A percentile compares a stretch with the other conserved stretches of the same genome.
Evolutionary conservation across 768 basidiomycete species (phyloP).

Genomic region (Rubroboletus pulcherrimus): DNA sequence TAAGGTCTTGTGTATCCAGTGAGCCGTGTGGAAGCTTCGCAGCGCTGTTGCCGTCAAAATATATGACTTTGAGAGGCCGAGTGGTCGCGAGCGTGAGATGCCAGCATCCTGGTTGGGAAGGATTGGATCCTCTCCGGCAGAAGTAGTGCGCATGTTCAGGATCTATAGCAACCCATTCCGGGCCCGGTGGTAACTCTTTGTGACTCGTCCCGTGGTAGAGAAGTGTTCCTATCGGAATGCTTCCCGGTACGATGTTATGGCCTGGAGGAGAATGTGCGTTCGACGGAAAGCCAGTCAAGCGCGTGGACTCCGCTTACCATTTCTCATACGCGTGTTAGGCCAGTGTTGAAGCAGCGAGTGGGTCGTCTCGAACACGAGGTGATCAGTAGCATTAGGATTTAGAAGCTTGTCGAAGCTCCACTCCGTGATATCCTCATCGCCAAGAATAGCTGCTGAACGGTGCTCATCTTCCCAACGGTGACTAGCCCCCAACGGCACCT

Average conservation of each 20-base stretch:
- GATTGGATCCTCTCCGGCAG: constrained; percentile 17
- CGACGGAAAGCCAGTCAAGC: constrained; percentile 12
- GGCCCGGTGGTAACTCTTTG: constrained; percentile 24
- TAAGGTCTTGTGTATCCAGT: constrained; percentile 47
- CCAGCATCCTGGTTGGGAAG: constrained; percentile 10
- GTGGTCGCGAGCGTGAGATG: constrained; percentile 17
- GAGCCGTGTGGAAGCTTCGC: constrained; percentile 39
- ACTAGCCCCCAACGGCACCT: constrained; percentile 7
- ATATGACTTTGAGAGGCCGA: constrained; percentile 41
- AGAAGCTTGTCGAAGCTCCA: constrained; percentile 28
- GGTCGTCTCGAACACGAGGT: constrained; percentile 25
- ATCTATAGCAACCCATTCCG: constrained; percentile 34
- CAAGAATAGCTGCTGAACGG: background rate
- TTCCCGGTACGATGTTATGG: constrained; percentile 30
- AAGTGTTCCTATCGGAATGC: constrained; percentile 33
- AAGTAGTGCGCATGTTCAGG: constrained; percentile 39
- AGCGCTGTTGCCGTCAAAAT: constrained; percentile 52
- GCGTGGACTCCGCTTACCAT: constrained; percentile 28
- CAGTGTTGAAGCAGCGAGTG: constrained; percentile 38
- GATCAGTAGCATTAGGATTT: constrained; percentile 24
- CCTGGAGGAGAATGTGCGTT: constrained; percentile 17
- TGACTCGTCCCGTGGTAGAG: constrained; percentile 31
- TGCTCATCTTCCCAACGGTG: background rate
- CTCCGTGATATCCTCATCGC: background rate
- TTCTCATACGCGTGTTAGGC: constrained; percentile 45